Base-by-base conservation (phyloP, 2,329 filamentous ascomycete genomes). In the Sclerotiophoma versabilis region DNA sequence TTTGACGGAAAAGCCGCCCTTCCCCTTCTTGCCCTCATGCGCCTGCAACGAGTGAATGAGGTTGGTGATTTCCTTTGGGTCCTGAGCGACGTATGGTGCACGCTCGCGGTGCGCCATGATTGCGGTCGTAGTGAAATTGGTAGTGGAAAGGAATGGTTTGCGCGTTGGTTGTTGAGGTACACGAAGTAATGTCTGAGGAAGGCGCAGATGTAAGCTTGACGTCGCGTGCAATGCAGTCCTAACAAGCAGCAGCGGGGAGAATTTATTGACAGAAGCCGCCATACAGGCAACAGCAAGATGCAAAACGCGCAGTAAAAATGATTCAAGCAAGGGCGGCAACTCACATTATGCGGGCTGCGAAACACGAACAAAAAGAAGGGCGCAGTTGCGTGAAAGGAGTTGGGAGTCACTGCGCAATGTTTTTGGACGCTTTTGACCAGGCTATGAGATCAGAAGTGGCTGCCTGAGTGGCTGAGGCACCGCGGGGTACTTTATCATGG, bases 1-100 rank as follows among this genome's bases (percentile, higher is more conserved):
- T 75, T 89, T 95, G 77, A 89, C 89, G 15, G 84, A 87, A 72
- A 92, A 91, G 2, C 80, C 80, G 32, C 81, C 83, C 30, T 69
- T 70, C 32, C 69, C 68, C 54, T 77, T 76, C 48, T 76, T 75
- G 30, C 70, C 69, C 66, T 76, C 76, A 66, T 86, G 84, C 37
- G 79, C 77, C 15, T 91, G 85, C 15, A 96, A 82, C 20, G 79
- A 79, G 20, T 80, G 79, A 17, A 96, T 75, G 65, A 98, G 83
- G 46, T 82, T 78, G 3, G 84, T 78, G 51, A 95, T 83, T 65
- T 90, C 83, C 41, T 87, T 80, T 9, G 81, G 79, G 70, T 96
- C 85, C 76, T 97, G 93, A 4, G 83, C 74, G 57, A 80, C 76
- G 71, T 87, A 89, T 2, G 90, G 91, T 20, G 82, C 79, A 54